Evolutionary conservation across 2,329 filamentous ascomycete species (phyloP).

Genomic region (Trichoderma sp.): DNA sequence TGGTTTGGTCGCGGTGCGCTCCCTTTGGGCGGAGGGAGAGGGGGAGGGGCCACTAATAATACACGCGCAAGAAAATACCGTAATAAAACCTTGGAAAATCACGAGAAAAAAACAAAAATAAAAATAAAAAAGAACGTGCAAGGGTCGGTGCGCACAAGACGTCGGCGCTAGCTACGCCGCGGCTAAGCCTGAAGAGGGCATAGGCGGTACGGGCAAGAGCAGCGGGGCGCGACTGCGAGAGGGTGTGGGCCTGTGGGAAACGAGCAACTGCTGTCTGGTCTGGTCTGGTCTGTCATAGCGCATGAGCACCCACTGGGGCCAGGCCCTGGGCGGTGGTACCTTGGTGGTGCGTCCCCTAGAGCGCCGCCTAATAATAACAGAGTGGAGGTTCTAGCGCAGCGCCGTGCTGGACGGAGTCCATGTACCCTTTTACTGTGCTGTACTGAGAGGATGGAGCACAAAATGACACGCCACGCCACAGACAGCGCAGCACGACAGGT

Average conservation of each 20-base stretch:
- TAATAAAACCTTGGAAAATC: slow-evolving; percentile 4
- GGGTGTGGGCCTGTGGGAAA: slow-evolving; percentile 12
- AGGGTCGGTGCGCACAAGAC: slow-evolving; percentile 11
- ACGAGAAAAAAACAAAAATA: not conserved
- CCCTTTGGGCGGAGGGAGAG: not conserved
- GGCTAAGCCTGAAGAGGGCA: not conserved
- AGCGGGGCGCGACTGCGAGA: not conserved
- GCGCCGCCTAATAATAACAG: not conserved
- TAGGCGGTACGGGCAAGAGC: slow-evolving; percentile 13
- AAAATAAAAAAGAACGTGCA: not conserved
- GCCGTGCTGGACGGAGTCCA: not conserved
- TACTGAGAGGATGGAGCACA: not conserved
- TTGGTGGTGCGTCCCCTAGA: not conserved
- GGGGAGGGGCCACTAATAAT: slow-evolving; percentile 11
- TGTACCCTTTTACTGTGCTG: no score
- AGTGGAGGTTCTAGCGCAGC: not conserved
- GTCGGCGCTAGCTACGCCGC: not conserved
- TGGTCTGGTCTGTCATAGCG: not conserved
- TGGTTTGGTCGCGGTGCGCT: not conserved
- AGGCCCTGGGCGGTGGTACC: slow-evolving; percentile 1
- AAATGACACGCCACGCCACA: not conserved
- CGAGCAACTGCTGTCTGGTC: not conserved
- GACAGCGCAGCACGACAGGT: no score
- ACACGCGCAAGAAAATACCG: slow-evolving; percentile 4
- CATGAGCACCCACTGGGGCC: slow-evolving; percentile 14